These are phyloP conservation scores for Fremontodendron californicum DNA, from an alignment of 345 rosid species.

Conservation along the genomic window DNA sequence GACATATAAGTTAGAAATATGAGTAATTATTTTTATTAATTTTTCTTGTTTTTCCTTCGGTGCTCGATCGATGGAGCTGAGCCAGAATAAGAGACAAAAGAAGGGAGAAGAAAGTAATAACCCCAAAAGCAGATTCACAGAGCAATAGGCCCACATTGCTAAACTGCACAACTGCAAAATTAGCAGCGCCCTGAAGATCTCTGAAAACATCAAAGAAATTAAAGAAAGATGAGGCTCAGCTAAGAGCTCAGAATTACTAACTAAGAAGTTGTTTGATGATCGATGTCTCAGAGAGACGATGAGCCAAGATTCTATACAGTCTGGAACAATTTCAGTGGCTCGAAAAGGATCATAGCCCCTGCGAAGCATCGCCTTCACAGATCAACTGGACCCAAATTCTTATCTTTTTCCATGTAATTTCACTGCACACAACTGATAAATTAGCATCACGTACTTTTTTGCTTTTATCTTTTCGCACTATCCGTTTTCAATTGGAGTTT, in stretches of 20 bases:
- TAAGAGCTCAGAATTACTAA: neutral
- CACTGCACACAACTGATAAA: neutral
- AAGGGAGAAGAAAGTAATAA: neutral
- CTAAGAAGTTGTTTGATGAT: neutral
- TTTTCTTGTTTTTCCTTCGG: too few relatives aligned
- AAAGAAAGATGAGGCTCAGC: neutral
- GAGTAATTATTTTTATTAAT: too few relatives aligned
- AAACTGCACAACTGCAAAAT: neutral
- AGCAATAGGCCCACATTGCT: neutral
- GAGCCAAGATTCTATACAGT: neutral
- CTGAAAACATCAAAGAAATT: neutral
- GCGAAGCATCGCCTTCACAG: too few relatives aligned
- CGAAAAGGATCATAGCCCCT: neutral
- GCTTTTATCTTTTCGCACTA: neutral
- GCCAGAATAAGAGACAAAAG: neutral
- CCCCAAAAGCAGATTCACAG: neutral
- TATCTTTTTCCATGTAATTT: neutral
- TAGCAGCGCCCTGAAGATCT: neutral
- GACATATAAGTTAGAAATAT: too few relatives aligned
- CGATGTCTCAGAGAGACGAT: neutral
- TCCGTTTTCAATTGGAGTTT: too few relatives aligned
- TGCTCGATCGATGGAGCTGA: too few relatives aligned
- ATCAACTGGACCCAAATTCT: neutral
- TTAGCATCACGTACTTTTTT: neutral
- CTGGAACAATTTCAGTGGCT: conserved; percentile 11